These are phyloP conservation scores for Magnolia officinalis DNA, from an alignment of 164 flowering plant genomes.

Conservation along the genomic window DNA sequence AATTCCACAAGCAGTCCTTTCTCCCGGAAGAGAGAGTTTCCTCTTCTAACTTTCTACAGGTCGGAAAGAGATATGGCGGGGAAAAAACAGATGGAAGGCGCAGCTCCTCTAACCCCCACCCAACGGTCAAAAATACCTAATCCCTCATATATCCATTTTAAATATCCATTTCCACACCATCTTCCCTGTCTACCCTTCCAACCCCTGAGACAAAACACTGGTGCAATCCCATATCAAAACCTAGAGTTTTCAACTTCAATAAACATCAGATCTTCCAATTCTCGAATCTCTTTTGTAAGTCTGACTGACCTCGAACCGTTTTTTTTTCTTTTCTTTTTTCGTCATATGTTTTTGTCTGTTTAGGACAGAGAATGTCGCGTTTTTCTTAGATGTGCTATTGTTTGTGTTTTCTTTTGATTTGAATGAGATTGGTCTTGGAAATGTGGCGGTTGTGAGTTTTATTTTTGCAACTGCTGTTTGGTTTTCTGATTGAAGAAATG, in stretches of 20 bases:
- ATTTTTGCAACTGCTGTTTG: background rate
- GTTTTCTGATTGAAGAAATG: background rate
- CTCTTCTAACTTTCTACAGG: background rate
- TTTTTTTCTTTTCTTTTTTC: no score
- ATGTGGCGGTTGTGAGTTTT: background rate
- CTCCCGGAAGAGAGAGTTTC: background rate
- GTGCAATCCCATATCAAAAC: background rate
- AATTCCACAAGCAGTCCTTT: background rate
- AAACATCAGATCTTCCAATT: background rate
- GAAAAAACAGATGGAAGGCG: background rate
- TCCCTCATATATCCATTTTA: conserved; percentile 11
- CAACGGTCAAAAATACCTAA: conserved; percentile 34
- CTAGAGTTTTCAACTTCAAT: background rate
- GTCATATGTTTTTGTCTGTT: background rate
- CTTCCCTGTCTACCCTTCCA: background rate
- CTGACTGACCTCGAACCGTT: background rate
- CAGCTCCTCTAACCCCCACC: conserved; percentile 18
- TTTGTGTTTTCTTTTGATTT: background rate
- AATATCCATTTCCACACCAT: conserved; percentile 4
- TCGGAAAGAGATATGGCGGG: conserved; percentile 9
- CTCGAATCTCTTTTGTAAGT: background rate
- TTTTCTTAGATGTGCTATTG: background rate
- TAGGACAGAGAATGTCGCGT: background rate
- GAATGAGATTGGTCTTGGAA: background rate
- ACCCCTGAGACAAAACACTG: background rate